Evolutionary conservation across 2,329 filamentous ascomycete genomes (phyloP).

Genomic region (Volutella citrinella): DNA sequence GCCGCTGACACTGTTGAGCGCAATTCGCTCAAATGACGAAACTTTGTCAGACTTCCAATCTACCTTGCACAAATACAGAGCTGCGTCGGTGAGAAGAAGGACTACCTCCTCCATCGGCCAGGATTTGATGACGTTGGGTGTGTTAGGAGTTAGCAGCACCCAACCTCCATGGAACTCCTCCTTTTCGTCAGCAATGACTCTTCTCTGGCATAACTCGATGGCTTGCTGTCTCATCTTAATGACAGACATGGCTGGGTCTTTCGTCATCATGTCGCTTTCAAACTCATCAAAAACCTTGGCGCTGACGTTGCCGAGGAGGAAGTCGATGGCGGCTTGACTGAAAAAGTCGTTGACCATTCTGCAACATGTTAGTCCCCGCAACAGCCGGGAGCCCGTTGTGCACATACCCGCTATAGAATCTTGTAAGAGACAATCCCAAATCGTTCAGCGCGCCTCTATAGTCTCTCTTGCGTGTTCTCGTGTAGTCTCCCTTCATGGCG

Average conservation of each 20-base stretch:
- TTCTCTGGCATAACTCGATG: conserved; percentile 82
- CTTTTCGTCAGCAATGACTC: conserved; percentile 77
- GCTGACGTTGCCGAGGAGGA: conserved; percentile 83
- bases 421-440: conserved; percentile 80
- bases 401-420: conserved; percentile 64
- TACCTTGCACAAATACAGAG: conserved; percentile 85
- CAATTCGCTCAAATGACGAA: conserved; percentile 82
- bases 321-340: conserved; percentile 92
- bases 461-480: conserved; percentile 83
- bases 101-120: conserved; percentile 85
- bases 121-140: conserved; percentile 65
- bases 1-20: conserved; percentile 67
- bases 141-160: conserved; percentile 77
- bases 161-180: conserved; percentile 89
- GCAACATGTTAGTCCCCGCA: conserved; percentile 24
- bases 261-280: conserved; percentile 87
- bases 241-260: conserved; percentile 87
- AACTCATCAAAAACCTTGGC: conserved; percentile 90
- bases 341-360: conserved; percentile 99
- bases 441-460: conserved; percentile 91
- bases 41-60: conserved; percentile 97
- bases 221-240: conserved; percentile 81
- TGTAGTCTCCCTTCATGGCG: conserved; percentile 95
- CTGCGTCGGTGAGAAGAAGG: conserved; percentile 78
- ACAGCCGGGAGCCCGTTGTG: neutral